These are phyloP conservation scores for Komagataella pseudopastoris DNA, from an alignment of 805 yeast genomes.

Conservation along the genomic window DNA sequence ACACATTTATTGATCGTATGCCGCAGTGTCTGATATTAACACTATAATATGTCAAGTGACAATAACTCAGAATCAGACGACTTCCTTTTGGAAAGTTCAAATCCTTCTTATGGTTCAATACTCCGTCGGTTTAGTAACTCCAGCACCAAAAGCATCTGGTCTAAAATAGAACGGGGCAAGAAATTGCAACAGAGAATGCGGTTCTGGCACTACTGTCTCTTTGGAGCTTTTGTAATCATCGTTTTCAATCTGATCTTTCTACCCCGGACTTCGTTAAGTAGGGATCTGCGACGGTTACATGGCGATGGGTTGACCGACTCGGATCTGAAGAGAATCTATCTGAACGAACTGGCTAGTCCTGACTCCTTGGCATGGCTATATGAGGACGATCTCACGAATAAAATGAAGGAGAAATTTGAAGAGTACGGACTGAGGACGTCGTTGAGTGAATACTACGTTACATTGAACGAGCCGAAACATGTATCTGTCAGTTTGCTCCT, in stretches of 20 bases:
- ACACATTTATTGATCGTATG: neutral
- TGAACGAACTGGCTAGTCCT: conserved; percentile 23
- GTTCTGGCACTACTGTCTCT: conserved; percentile 29
- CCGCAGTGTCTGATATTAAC: neutral
- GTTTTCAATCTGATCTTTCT: conserved; percentile 58
- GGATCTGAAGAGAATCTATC: conserved; percentile 54
- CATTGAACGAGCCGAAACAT: conserved; percentile 36
- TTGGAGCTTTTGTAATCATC: conserved; percentile 38
- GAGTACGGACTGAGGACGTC: conserved; percentile 45
- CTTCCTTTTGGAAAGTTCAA: neutral
- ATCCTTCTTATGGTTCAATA: neutral
- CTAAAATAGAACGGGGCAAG: neutral
- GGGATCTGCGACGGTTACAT: conserved; percentile 71
- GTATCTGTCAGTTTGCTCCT: conserved; percentile 24
- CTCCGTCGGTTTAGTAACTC: neutral
- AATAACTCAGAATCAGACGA: neutral
- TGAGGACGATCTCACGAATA: conserved; percentile 26
- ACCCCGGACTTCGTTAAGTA: conserved; percentile 71
- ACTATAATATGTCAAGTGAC: neutral
- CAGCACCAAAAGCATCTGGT: neutral
- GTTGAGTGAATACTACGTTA: conserved; percentile 43
- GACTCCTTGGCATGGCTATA: conserved; percentile 17
- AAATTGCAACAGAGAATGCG: conserved; percentile 13
- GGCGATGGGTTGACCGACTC: conserved; percentile 48
- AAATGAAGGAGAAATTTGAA: conserved; percentile 43